A percentile compares a stretch with the other conserved stretches of the same genome.
Conservation (phyloP, 2,329 filamentous ascomycete species). For the Colletotrichum caudatum region DNA sequence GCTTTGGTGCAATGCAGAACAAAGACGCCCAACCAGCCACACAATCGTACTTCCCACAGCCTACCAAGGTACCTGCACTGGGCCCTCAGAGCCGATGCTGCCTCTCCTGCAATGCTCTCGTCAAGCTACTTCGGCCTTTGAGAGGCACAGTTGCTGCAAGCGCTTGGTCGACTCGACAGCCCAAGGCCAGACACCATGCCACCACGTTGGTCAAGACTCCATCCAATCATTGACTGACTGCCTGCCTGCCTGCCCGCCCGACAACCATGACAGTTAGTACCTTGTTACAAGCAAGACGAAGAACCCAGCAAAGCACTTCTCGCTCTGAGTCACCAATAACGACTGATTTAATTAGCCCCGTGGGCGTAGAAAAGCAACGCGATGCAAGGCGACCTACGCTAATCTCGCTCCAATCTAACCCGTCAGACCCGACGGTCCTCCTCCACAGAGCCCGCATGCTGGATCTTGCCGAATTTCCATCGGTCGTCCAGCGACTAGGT, state of each 20-base stretch:
- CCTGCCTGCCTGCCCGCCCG: neutral
- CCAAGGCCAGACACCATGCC: conserved; percentile 26
- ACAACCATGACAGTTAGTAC: conserved; percentile 16
- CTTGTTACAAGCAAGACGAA: conserved; percentile 4
- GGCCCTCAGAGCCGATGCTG: neutral
- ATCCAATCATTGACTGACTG: neutral
- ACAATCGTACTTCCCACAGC: neutral
- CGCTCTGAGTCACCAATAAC: conserved; percentile 23
- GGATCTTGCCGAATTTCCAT: conserved; percentile 40
- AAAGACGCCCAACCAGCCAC: neutral
- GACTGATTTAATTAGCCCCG: conserved; percentile 7
- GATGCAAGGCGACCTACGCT: conserved; percentile 12
- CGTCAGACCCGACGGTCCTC: conserved; percentile 7
- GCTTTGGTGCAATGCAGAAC: neutral
- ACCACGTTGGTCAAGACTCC: neutral
- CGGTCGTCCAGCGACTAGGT: conserved; percentile 6
- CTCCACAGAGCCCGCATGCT: conserved; percentile 37
- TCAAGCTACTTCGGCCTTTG: neutral
- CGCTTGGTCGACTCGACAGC: conserved; percentile 5
- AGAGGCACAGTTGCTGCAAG: neutral
- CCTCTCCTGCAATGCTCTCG: neutral
- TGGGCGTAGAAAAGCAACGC: conserved; percentile 14
- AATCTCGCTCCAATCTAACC: conserved; percentile 18
- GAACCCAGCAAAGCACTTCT: neutral
- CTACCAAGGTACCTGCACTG: neutral